phyloP scores from a whole-genome alignment of 805 yeast genomes.

The Metschnikowia bowlesiae region DNA sequence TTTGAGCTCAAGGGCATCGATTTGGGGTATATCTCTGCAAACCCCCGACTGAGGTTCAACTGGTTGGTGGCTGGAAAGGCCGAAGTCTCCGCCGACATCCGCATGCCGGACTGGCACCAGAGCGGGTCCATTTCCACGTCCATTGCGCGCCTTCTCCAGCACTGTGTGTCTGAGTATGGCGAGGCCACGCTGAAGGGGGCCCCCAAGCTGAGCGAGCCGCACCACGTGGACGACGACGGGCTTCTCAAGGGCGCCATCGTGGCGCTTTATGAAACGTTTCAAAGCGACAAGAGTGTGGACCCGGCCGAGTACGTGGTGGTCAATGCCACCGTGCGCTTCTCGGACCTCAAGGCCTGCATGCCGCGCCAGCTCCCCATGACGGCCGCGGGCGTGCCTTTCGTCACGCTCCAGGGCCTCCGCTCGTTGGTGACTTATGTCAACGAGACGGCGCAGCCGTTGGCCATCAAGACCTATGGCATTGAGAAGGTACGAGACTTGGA shows the following conservation, averaged over 20 bases:
- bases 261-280: slow-evolving; percentile 39
- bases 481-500: slow-evolving; percentile 38
- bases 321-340: slow-evolving; percentile 61
- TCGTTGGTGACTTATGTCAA: slow-evolving; percentile 62
- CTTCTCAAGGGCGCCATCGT: slow-evolving; percentile 37
- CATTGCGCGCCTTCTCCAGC: slow-evolving; percentile 25
- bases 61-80: slow-evolving; percentile 68
- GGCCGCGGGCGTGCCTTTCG: slow-evolving; percentile 46
- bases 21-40: slow-evolving; percentile 28
- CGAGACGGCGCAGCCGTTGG: slow-evolving; percentile 25
- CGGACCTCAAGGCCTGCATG: slow-evolving; percentile 54
- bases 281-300: slow-evolving; percentile 7
- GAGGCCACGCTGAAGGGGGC: not conserved
- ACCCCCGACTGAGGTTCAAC: slow-evolving; percentile 47
- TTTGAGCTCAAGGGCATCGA: slow-evolving; percentile 41
- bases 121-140: slow-evolving; percentile 19
- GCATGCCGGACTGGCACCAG: slow-evolving; percentile 47
- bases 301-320: slow-evolving; percentile 53
- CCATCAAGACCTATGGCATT: slow-evolving; percentile 37
- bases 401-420: slow-evolving; percentile 55
- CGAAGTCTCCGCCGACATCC: slow-evolving; percentile 66
- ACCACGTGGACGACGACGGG: slow-evolving; percentile 15
- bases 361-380: slow-evolving; percentile 51
- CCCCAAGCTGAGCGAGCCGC: not conserved
- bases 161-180: slow-evolving; percentile 15